These are phyloP conservation scores for Mortierella sp. DNA, from an alignment of 371 early-diverging fungal species.

Conservation along the genomic window DNA sequence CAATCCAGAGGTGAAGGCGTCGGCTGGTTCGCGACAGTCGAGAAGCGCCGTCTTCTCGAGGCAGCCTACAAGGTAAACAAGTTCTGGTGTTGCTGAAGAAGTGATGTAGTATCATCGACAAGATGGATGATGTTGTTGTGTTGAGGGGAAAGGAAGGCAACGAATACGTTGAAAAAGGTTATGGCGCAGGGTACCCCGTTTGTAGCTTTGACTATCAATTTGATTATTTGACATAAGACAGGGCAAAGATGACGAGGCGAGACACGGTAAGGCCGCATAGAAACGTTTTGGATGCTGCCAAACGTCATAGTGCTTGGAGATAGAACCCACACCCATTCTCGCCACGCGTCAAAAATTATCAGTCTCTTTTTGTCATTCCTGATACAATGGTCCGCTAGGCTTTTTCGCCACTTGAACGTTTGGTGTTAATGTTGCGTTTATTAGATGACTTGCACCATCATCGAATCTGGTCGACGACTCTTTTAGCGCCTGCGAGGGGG, in stretches of 20 bases:
- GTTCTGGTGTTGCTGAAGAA: background rate
- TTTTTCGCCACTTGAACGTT: background rate
- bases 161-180: background rate
- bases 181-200: background rate
- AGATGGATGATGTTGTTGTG: background rate
- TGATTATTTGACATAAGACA: background rate
- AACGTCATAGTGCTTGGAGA: background rate
- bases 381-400: too few species aligned
- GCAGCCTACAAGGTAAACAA: background rate
- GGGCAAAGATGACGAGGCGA: too few species aligned
- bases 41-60: background rate
- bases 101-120: background rate
- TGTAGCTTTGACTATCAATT: background rate
- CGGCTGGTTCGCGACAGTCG: background rate
- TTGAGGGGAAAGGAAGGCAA: background rate
- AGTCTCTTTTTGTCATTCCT: too few species aligned
- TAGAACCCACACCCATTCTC: too few species aligned
- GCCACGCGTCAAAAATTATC: too few species aligned
- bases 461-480: background rate
- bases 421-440: background rate
- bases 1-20: background rate
- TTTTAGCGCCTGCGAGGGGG: background rate
- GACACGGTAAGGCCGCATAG: too few species aligned
- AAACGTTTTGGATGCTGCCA: too few species aligned
- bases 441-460: background rate